A percentile compares a stretch with the other conserved stretches of the same genome.
Evolutionary conservation across 768 basidiomycete genomes (phyloP).

Genomic region (Mycena venus): DNA sequence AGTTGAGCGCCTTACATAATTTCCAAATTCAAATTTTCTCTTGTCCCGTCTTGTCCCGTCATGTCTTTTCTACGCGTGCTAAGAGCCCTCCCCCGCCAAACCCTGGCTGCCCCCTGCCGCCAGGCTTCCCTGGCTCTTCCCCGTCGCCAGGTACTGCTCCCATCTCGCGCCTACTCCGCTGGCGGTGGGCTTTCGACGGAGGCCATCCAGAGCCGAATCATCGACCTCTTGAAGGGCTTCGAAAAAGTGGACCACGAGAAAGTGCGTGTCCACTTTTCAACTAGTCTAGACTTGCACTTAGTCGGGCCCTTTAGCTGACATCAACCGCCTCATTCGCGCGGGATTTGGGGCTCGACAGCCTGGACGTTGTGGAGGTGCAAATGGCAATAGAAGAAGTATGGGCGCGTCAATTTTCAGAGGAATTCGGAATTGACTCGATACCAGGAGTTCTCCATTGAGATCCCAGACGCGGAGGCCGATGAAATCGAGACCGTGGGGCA

Average conservation of each 20-base stretch:
- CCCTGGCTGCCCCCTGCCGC: constrained; percentile 55
- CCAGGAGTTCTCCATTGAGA: constrained; percentile 97
- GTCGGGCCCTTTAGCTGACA: constrained; percentile 65
- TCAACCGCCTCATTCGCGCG: constrained; percentile 75
- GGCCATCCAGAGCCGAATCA: constrained; percentile 78
- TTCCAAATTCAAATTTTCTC: constrained; percentile 9
- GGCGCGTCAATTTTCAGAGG: constrained; percentile 9
- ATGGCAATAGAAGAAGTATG: constrained; percentile 97
- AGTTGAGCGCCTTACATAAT: not conserved
- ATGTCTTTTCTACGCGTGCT: constrained; percentile 72
- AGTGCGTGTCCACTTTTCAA: constrained; percentile 54
- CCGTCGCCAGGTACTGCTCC: constrained; percentile 56
- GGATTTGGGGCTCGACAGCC: constrained; percentile 93
- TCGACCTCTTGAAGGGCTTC: constrained; percentile 89
- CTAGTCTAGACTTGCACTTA: not conserved
- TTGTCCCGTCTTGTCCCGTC: constrained; percentile 39
- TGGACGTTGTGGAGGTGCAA: constrained; percentile 97
- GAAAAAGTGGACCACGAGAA: constrained; percentile 89
- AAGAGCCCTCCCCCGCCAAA: constrained; percentile 47
- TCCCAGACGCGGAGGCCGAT: constrained; percentile 97
- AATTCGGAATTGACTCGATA: constrained; percentile 6
- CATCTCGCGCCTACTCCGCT: constrained; percentile 73
- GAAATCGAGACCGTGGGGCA: constrained; percentile 92
- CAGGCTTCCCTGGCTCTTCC: constrained; percentile 54
- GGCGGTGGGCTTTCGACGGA: constrained; percentile 75